Conservation (phyloP, 129 eudicot species). For the Saussurea involucrata region DNA sequence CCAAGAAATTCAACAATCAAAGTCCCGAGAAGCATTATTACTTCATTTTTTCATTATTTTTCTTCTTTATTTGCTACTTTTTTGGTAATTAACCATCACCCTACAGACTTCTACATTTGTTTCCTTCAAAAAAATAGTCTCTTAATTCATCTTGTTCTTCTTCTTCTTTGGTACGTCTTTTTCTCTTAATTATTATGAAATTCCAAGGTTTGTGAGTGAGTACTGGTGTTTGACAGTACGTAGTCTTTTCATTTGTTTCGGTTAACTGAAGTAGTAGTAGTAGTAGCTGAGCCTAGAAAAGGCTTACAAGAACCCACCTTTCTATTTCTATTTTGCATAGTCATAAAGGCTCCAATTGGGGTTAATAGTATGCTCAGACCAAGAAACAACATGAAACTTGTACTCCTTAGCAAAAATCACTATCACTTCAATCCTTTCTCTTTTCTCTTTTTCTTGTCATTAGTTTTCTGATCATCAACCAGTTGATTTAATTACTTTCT, state of each 20-base stretch:
- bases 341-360: slow-evolving; percentile 27
- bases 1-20: not conserved
- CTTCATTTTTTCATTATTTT: no score
- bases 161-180: not conserved
- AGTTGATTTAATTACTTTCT: not conserved
- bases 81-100: no score
- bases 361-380: slow-evolving; percentile 33
- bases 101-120: no score
- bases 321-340: not conserved
- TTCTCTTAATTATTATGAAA: not conserved
- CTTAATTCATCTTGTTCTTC: not conserved
- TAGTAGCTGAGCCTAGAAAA: slow-evolving; percentile 22
- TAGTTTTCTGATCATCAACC: slow-evolving; percentile 3
- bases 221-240: slow-evolving; percentile 7
- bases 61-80: no score
- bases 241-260: slow-evolving; percentile 15
- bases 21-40: no score
- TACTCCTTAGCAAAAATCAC: slow-evolving; percentile 41
- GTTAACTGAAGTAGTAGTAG: slow-evolving; percentile 17
- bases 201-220: not conserved
- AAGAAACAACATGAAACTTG: slow-evolving; percentile 36
- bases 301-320: slow-evolving; percentile 20
- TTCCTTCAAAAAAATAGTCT: not conserved
- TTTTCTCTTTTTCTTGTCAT: not conserved
- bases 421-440: slow-evolving; percentile 32